A percentile compares a stretch with the other conserved stretches of the same genome.
Conservation (phyloP, 2,329 filamentous ascomycete species). For the Fusarium nurragi region DNA sequence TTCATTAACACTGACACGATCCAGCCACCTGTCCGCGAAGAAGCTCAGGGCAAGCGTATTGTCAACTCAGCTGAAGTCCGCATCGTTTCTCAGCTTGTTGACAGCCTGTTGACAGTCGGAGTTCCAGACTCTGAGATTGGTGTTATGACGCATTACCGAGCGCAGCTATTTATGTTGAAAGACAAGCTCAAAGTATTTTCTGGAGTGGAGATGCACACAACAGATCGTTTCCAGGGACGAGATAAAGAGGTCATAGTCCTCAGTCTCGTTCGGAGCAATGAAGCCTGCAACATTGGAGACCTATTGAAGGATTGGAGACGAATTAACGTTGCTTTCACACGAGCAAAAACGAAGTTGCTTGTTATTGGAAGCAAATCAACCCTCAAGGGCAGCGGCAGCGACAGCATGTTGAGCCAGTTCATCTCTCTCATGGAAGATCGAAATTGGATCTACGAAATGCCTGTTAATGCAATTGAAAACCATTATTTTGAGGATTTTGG, state of each 20-base stretch:
- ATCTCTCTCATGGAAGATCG: constrained; percentile 79
- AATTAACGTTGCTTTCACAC: constrained; percentile 95
- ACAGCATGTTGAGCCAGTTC: constrained; percentile 81
- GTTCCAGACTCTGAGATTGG: constrained; percentile 82
- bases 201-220: constrained; percentile 92
- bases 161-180: constrained; percentile 85
- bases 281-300: constrained; percentile 84
- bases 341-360: constrained; percentile 90
- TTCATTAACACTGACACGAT: constrained; percentile 91
- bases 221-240: constrained; percentile 94
- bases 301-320: constrained; percentile 89
- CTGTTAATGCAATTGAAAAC: constrained; percentile 67
- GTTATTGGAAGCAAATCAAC: constrained; percentile 86
- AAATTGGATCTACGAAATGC: constrained; percentile 83
- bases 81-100: constrained; percentile 81
- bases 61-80: constrained; percentile 86
- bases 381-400: constrained; percentile 74
- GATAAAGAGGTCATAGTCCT: constrained; percentile 95
- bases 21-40: constrained; percentile 71
- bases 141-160: constrained; percentile 96
- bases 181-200: constrained; percentile 69
- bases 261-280: constrained; percentile 87
- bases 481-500: constrained; percentile 72
- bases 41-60: constrained; percentile 82
- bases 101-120: constrained; percentile 78